Evolutionary conservation across 2,329 filamentous ascomycete species (phyloP).

Genomic region (Aspergillus viridinutans): DNA sequence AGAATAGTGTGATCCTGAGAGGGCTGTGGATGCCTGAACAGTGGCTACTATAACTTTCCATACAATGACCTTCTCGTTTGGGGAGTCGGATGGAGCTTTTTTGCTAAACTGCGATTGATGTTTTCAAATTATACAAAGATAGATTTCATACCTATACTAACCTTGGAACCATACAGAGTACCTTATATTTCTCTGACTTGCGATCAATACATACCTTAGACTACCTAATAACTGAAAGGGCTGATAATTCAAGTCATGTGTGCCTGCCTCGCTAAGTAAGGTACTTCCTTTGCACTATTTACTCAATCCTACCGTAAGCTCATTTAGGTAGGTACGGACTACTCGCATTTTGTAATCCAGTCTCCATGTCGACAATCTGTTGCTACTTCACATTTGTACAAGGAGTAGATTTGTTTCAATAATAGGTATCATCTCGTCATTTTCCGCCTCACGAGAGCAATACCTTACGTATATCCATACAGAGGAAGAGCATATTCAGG

Average conservation of each 20-base stretch:
- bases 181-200: not conserved
- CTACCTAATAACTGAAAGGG: no score
- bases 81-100: no score
- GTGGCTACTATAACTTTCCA: no score
- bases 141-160: not conserved
- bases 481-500: not conserved
- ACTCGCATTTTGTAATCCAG: not conserved
- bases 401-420: not conserved
- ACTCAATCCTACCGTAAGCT: not conserved
- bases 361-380: not conserved
- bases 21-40: no score
- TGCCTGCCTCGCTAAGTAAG: not conserved
- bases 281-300: not conserved
- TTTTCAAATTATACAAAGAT: no score
- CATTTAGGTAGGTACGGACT: not conserved
- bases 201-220: no score
- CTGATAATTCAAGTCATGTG: not conserved
- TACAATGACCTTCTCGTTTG: no score
- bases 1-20: no score
- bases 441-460: not conserved
- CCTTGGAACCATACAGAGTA: not conserved
- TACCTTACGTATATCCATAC: not conserved
- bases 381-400: not conserved
- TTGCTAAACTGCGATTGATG: no score
- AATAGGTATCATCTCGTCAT: not conserved